Evolutionary conservation across 2,329 filamentous ascomycete genomes (phyloP), one percentile per base, ranked within the genome.

Genomic region (Tolypocladium paradoxum): DNA sequence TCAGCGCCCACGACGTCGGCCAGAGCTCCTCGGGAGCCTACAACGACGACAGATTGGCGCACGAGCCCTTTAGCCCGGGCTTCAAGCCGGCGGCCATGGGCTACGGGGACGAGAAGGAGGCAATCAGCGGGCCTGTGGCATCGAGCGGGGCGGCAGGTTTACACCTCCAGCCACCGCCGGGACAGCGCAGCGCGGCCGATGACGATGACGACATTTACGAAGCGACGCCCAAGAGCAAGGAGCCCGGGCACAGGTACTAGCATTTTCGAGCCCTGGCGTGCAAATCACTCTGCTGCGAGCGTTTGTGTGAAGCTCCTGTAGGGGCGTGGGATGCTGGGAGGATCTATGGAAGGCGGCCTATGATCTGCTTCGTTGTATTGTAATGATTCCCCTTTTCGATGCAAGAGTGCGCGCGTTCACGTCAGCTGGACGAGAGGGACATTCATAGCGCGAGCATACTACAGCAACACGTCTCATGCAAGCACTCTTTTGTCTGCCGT

Each of bases 141-240:
- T 36, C 58, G 8, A 56, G 53, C 38, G 60, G 54, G 18, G 18
- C 27, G 27, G 29, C 43, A 14, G 27, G 27, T 3, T 31, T 33
- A 4, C 43, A 33, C 27, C 6, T 20, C 27, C 43, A 60, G 51
- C 57, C 58, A 33, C 59, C 56, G 4, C 52, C 57, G 38, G 53
- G 38, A 27, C 53, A 55, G 49, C 46, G 52, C 12, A 58, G 59
- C 16, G 63, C 68, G n/a, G 61, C 62, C 31, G 65, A 62, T 4
- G 64, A 68, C 37, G 65, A 68, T 36, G 70, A 72, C 35, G 70
- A 73, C 49, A 60, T 74, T 40, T 75, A 76, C 52, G 68, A 70
- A 45, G 63, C 69, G n/a, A 62, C 64, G 18, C 61, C 66, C 22
- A 72, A 68, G 59, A 65, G 60, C 52, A 72, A 73, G 55, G 65